Conservation (phyloP, 1,139 yeast genomes). For the Taiozyma sp. region DNA sequence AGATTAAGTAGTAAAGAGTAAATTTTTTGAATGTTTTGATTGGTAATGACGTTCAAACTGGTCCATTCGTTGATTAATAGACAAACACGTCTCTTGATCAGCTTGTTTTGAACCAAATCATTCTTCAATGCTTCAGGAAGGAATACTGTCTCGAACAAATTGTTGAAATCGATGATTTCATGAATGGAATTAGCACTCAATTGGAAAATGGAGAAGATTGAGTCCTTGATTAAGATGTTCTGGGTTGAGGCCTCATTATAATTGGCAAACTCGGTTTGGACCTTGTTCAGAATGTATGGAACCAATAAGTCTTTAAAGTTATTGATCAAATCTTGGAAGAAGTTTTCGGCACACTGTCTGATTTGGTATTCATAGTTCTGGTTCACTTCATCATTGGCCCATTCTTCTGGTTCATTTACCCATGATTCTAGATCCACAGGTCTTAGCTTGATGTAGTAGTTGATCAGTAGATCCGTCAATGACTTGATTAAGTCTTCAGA, state of each 20-base stretch:
- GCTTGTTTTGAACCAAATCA: slow-evolving; percentile 44
- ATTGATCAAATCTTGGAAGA: slow-evolving; percentile 70
- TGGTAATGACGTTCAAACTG: slow-evolving; percentile 51
- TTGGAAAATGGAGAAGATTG: slow-evolving; percentile 79
- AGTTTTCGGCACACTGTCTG: slow-evolving; percentile 83
- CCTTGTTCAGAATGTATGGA: slow-evolving; percentile 57
- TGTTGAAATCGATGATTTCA: slow-evolving; percentile 61
- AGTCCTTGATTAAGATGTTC: slow-evolving; percentile 67
- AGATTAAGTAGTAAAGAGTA: slow-evolving; percentile 47
- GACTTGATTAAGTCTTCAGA: slow-evolving; percentile 50
- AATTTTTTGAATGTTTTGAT: slow-evolving; percentile 52
- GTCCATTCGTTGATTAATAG: slow-evolving; percentile 81
- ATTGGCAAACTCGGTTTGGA: slow-evolving; percentile 46
- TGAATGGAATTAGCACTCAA: slow-evolving; percentile 65
- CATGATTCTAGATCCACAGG: slow-evolving; percentile 79
- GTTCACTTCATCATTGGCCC: slow-evolving; percentile 78
- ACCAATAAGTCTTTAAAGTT: slow-evolving; percentile 60
- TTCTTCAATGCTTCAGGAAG: slow-evolving; percentile 60
- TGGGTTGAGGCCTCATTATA: slow-evolving; percentile 36
- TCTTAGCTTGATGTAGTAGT: slow-evolving; percentile 67
- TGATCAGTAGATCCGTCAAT: slow-evolving; percentile 62
- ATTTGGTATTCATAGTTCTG: slow-evolving; percentile 81
- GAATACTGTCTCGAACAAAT: slow-evolving; percentile 51
- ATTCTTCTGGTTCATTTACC: slow-evolving; percentile 86
- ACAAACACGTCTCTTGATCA: slow-evolving; percentile 76